Base-by-base conservation (phyloP, 495 filamentous ascomycete genomes). In the Pseudotulostoma volvatum region DNA sequence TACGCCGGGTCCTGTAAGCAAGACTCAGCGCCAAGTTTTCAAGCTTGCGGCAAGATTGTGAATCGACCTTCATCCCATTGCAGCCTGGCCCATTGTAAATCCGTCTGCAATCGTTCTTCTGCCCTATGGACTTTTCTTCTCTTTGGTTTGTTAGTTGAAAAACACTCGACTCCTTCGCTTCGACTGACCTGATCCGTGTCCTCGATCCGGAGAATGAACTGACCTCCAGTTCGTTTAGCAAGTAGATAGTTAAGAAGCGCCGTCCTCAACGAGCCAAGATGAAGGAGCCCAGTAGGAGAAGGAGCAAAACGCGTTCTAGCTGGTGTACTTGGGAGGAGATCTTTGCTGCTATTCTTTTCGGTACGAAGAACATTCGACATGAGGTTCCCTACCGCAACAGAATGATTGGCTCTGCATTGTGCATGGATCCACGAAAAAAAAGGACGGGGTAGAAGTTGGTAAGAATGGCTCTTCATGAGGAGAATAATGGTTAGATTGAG, bases 241-340 rank as follows among this genome's bases (percentile, higher is more conserved):
- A 88, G 67, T 1, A 97, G 64, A 43, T 85, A 96, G 52, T 90
- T 96, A 67, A 78, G 96, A 14, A 97, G 55, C 0, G 92, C 92
- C 1, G 90, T 97, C 42, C 90, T 68, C 36, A 97, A 56, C 7
- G 84, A 90, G 21, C 90, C 90, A 23, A 97, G 69, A 59, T 97
- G 90, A 13, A 96, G 67, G 55, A 84, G 83, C 13, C 90, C 90
- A 5, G 90, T 97, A 2, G 90, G 90, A 2, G 88, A 95, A 11
- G 90, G 90, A 1, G 90, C 90, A 60, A 97, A 97, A 33, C 90
- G 79, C 17, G 90, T 95, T 41, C 90, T 70, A 18, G 81, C 85
- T 33, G 90, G 85, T 0, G 47, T 52, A 5, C 67, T 55, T 34
- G 81, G 79, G 19, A 74, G 61, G 36, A 63, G 45, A 36, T 59